Base-by-base conservation (phyloP, 805 yeast species). In the Alloascoidea hylecoeti region DNA sequence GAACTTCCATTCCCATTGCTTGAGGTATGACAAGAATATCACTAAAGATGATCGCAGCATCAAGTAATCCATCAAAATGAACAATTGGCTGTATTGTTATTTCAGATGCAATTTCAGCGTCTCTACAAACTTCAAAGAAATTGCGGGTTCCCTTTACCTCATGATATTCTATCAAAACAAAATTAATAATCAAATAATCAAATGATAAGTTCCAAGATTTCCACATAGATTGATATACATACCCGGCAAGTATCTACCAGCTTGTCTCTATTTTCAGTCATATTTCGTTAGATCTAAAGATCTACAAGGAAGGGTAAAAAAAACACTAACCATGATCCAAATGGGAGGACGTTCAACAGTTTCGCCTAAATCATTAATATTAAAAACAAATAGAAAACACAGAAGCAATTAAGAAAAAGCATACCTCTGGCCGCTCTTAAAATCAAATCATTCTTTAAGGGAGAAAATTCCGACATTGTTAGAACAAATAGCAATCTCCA, bases 11-110 rank as follows among this genome's bases (percentile, higher is more conserved):
- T 12, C 98, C 98, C 86, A 92, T 78, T 9, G 96, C 98, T 61
- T 92, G 97, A 2, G 98, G 98, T 39, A 92, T 80, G 30, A 92
- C 98, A 42, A 92, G 66, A 48, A 92, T 92, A 56, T 92, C 98
- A 54, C 88, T 78, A 63, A 92, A 92, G 41, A 92, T 92, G 48
- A 92, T 92, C 3, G 98, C 98, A 3, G 97, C 97, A 53, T 92
- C 98, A 36, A 89, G 70, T 39, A 88, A 66, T 0, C 95, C 96
- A 40, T 78, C 78, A 52, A 74, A 92, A 49, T 83, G 95, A 39
- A 78, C 84, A 40, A 92, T 72, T 3, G 98, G 98, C 61, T 92
- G 98, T 44, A 92, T 88, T 1, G 98, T 92, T 54, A 92, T 85
- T 39, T 73, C 89, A 17, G 94, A 75, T 1, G 97, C 98, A 47